A percentile compares a stretch with the other conserved stretches of the same genome.
Conservation (phyloP, 305 asterid species). For the Andrographis paniculata region DNA sequence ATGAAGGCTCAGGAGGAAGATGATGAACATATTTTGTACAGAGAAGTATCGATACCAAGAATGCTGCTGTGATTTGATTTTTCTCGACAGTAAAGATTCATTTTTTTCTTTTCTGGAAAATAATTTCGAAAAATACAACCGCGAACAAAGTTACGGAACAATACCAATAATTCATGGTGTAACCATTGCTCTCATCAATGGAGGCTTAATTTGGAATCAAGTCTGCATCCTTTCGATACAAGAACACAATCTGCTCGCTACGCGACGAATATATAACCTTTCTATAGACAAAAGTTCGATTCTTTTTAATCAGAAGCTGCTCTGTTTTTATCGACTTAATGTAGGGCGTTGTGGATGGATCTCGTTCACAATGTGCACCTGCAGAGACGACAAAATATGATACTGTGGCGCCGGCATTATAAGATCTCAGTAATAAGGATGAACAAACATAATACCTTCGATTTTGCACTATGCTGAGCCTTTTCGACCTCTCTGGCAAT, state of each 20-base stretch:
- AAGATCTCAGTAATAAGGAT: not conserved
- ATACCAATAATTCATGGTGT: too few species aligned
- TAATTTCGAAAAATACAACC: too few species aligned
- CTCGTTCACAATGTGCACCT: not conserved
- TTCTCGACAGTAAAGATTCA: conserved; percentile 22
- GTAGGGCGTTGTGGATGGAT: not conserved
- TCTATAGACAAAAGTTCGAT: not conserved
- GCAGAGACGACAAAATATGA: not conserved
- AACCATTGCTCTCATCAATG: too few species aligned
- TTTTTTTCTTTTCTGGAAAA: too few species aligned
- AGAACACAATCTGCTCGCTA: too few species aligned
- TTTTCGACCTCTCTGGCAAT: conserved; percentile 44
- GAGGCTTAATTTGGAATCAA: too few species aligned
- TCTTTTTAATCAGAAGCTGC: not conserved
- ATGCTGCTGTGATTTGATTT: conserved; percentile 24
- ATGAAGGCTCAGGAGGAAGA: conserved; percentile 3
- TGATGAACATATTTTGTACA: conserved; percentile 25
- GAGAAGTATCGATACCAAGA: conserved; percentile 9
- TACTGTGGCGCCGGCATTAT: too few species aligned
- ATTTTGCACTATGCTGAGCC: conserved; percentile 32
- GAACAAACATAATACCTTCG: conserved; percentile 35
- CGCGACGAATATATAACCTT: not conserved
- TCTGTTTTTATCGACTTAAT: not conserved
- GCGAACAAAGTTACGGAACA: too few species aligned
- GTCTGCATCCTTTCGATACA: too few species aligned